Evolutionary conservation across 169 alveolate species (phyloP), one percentile per base, ranked within the genome.

Genomic region (Plasmodium gallinaceum): DNA sequence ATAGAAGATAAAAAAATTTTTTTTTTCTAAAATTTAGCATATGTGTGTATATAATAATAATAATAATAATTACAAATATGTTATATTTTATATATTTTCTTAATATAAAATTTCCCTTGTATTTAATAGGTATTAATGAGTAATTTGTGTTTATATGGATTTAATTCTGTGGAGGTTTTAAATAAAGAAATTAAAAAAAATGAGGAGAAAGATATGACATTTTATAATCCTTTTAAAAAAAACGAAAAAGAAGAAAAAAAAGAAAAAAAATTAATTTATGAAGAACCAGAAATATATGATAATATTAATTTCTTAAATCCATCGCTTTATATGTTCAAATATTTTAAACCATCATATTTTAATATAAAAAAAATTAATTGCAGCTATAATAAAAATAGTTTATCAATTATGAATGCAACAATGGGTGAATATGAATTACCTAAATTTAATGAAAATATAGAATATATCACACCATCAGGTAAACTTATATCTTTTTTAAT

Each of bases 351-450:
- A 22, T 86, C 92, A 6, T 71, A 86, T 66, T 86, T 70, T 52
- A 86, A 86, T 57, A 72, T 71, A 58, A 86, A 86, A 54, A 86
- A 39, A 61, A 86, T 86, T 60, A 57, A 62, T n/a, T 86, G 92
- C 66, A 86, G 88, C 71, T 86, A 86, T 65, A 69, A 57, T 72
- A 86, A 74, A 52, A 86, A 86, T 65, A 86, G 92, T 48, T 51
- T 86, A 46, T 86, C 92, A 20, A 86, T 86, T 58, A 71, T 86
- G 75, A 86, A 86, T 86, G 92, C 87, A 26, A 61, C 87, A 57
- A 86, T 86, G 92, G 74, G 86, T 9, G 78, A 86, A 64, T 71
- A 86, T 24, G 72, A 64, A 70, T 39, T 86, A 24, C 92, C 73
- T 20, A 7, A 22, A n/a, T 22, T 70, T 58, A 74, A 43, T 12